Evolutionary conservation across 2,329 filamentous ascomycete genomes (phyloP), one percentile per base, ranked within the genome.

Genomic region (Didymella exigua): DNA sequence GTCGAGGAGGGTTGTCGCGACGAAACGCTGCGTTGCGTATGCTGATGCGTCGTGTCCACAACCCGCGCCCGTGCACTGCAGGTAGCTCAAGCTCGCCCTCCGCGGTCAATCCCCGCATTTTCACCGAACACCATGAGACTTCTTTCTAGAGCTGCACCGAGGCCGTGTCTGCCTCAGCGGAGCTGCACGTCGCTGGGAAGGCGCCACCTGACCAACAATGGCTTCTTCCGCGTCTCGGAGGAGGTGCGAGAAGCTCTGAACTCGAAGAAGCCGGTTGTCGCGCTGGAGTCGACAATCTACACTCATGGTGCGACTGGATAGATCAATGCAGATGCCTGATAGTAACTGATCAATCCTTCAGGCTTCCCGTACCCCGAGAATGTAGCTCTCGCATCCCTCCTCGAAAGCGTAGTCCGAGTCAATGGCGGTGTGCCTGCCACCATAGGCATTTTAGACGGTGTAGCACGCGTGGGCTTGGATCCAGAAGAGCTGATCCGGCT

Each of bases 261-360:
- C 36, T 84, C 85, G 11, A 86, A 87, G 52, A 87, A 86, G 67
- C 93, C 95, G 0, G 88, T 99, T 4, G 93, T 99, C 10, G 95
- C 93, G 14, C 82, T 99, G 4, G 95, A 99, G 76, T 92, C 91
- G 2, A 96, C 95, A 4, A 98, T 99, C 65, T 98, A 99, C 76
- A 99, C 95, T 1, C 95, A 99, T 77, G 93, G 92, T 81, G 67
- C 31, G 16, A n/a, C 26, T 36, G 40, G 10, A 23, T 13, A 10
- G 21, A 14, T 13, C 11, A 16, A 23, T 23, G 16, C 27, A 9
- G 14, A n/a, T 23, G 18, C 2, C 8, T 27, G 27, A 23, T 14
- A n/a, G 29, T 16, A 24, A 47, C 61, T 68, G 48, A 68, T 49
- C 27, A 19, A 11, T 2, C 10, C 3, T 16, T 11, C 60, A 86